These are phyloP conservation scores for Discostella stelligera DNA, from an alignment of 352 stramenopile species.

Conservation along the genomic window DNA sequence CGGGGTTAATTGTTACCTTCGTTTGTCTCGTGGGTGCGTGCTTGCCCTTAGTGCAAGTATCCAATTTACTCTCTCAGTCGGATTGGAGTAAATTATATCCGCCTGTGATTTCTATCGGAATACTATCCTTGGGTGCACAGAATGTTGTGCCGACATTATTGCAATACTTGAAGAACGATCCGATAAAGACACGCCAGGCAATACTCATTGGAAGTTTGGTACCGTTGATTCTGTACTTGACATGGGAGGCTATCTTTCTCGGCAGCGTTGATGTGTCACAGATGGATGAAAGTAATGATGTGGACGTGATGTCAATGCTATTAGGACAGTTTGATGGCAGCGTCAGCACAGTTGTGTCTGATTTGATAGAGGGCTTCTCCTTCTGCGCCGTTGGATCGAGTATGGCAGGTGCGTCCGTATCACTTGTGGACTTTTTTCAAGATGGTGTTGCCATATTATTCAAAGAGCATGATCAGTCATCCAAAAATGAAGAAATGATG, in stretches of 20 bases:
- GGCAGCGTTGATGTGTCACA: conserved; percentile 46
- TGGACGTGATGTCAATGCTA: conserved; percentile 47
- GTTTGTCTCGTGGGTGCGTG: conserved; percentile 47
- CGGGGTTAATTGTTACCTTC: conserved; percentile 51
- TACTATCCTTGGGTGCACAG: conserved; percentile 77
- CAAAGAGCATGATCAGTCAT: conserved; percentile 10
- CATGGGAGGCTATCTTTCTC: conserved; percentile 74
- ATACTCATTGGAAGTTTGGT: conserved; percentile 66
- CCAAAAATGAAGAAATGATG: background rate
- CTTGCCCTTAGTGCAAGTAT: conserved; percentile 42
- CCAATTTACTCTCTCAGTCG: conserved; percentile 39
- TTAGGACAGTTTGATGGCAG: conserved; percentile 24
- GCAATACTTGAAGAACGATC: conserved; percentile 64
- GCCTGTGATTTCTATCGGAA: conserved; percentile 67
- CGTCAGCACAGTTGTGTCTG: conserved; percentile 16
- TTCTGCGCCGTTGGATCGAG: conserved; percentile 56
- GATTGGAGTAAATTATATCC: conserved; percentile 59
- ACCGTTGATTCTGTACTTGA: conserved; percentile 71
- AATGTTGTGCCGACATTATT: conserved; percentile 78
- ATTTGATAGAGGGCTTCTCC: conserved; percentile 57
- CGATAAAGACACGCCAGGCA: conserved; percentile 46
- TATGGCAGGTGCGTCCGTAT: conserved; percentile 59
- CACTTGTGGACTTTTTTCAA: conserved; percentile 61
- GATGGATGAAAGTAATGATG: conserved; percentile 36
- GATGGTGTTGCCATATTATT: conserved; percentile 49